phyloP scores from a whole-genome alignment of 192 early-diverging fungal genomes.

The Martensiomyces pterosporus region DNA sequence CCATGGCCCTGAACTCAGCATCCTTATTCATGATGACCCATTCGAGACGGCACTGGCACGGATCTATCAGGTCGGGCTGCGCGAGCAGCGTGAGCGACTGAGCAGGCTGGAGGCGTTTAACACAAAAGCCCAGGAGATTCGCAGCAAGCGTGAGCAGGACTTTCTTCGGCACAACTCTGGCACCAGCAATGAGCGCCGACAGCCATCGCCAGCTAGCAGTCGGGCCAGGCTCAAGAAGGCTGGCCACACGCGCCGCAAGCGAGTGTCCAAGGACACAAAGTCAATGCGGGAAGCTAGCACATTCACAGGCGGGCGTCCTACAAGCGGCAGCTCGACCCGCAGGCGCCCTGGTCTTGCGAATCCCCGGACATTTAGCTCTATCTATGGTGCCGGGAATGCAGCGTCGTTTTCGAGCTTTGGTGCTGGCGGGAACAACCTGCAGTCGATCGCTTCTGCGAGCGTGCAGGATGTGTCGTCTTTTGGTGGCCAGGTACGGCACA shows the following conservation, averaged over 20 bases:
- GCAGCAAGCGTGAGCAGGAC: slow-evolving; percentile 23
- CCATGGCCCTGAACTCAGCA: slow-evolving; percentile 33
- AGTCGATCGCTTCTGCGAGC: slow-evolving; percentile 25
- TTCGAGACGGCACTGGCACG: slow-evolving; percentile 50
- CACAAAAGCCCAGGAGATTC: slow-evolving; percentile 37
- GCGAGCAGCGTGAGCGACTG: slow-evolving; percentile 50
- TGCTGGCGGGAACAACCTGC: too few relatives aligned
- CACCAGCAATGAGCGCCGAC: neutral
- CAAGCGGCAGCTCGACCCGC: too few relatives aligned
- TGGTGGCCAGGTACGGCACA: neutral
- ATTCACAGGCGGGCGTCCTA: slow-evolving; percentile 11
- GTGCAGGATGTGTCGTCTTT: slow-evolving; percentile 27
- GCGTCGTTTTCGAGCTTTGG: too few relatives aligned
- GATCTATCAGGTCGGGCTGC: slow-evolving; percentile 48
- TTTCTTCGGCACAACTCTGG: slow-evolving; percentile 5
- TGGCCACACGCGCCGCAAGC: neutral
- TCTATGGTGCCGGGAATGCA: too few relatives aligned
- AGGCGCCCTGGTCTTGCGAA: slow-evolving; percentile 4
- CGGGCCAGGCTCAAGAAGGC: neutral
- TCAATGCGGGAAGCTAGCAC: slow-evolving; percentile 11
- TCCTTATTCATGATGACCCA: slow-evolving; percentile 52
- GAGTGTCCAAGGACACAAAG: neutral
- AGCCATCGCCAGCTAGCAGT: neutral
- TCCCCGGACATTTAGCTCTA: slow-evolving; percentile 17
- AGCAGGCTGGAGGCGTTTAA: slow-evolving; percentile 47